Conservation (phyloP, 1,284 basidiomycete genomes). For the Entoloma clypeatum region DNA sequence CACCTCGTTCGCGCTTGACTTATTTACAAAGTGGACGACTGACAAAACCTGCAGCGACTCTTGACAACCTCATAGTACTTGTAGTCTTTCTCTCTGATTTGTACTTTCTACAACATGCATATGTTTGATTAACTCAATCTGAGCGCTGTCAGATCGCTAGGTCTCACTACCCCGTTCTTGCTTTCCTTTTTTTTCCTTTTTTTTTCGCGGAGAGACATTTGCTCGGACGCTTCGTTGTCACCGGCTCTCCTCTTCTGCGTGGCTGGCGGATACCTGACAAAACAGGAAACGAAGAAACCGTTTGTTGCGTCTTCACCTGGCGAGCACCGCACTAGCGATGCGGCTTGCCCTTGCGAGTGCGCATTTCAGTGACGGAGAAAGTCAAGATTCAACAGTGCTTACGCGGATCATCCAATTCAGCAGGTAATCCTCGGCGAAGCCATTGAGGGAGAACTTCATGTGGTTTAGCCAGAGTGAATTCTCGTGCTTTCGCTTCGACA, state of each 20-base stretch:
- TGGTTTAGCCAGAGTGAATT: slow-evolving; percentile 67
- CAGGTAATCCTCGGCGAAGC: slow-evolving; percentile 70
- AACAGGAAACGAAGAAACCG: slow-evolving; percentile 93
- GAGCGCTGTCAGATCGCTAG: background rate
- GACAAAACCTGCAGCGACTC: slow-evolving; percentile 17
- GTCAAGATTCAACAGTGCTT: slow-evolving; percentile 12
- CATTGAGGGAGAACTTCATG: slow-evolving; percentile 71
- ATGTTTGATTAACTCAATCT: background rate
- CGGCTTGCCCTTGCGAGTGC: slow-evolving; percentile 48
- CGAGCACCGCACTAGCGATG: slow-evolving; percentile 76
- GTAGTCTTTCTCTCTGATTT: slow-evolving; percentile 12
- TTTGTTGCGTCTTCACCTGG: slow-evolving; percentile 88
- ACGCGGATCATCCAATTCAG: slow-evolving; percentile 56
- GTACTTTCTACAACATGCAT: slow-evolving; percentile 10
- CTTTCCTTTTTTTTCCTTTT: slow-evolving; percentile 25
- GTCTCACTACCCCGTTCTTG: slow-evolving; percentile 8
- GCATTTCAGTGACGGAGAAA: slow-evolving; percentile 1
- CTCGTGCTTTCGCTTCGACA: slow-evolving; percentile 54
- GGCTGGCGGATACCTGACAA: slow-evolving; percentile 42
- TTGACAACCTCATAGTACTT: slow-evolving; percentile 13
- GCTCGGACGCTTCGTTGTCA: slow-evolving; percentile 7
- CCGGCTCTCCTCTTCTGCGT: slow-evolving; percentile 18
- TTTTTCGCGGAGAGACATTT: slow-evolving; percentile 12
- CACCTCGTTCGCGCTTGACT: slow-evolving; percentile 10
- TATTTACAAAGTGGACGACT: slow-evolving; percentile 14